Percentiles rank a stretch among this genome's conserved stretches.
phyloP scores from a whole-genome alignment of 169 alveolate genomes.

The Plasmodium cynomolgi region DNA sequence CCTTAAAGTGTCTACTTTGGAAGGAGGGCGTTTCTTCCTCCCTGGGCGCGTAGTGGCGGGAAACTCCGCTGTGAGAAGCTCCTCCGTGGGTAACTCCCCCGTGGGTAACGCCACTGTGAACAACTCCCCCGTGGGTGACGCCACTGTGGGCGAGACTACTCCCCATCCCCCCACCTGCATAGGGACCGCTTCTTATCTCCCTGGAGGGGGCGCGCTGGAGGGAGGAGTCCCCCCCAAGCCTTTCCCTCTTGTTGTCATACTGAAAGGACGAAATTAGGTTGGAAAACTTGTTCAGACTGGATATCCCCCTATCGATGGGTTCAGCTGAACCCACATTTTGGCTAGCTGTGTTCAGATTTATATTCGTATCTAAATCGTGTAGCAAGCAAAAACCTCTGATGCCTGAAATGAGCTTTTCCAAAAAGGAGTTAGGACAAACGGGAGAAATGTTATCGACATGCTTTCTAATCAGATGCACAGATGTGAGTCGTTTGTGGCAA shows the following conservation, averaged over 20 bases:
- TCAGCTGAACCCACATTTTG: neutral
- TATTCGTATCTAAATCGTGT: constrained; percentile 50
- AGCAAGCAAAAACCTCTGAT: constrained; percentile 65
- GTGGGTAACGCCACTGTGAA: neutral
- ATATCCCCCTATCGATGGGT: neutral
- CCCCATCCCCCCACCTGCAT: neutral
- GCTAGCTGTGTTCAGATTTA: neutral
- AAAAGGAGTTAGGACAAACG: constrained; percentile 47
- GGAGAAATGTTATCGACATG: constrained; percentile 70
- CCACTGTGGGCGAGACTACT: neutral
- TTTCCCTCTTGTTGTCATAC: neutral
- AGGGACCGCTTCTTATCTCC: neutral
- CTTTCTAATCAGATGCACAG: constrained; percentile 49
- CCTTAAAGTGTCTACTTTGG: neutral
- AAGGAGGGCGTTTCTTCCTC: neutral
- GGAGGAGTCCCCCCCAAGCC: neutral
- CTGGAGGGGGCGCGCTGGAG: neutral
- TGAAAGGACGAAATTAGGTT: constrained; percentile 27
- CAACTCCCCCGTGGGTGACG: neutral
- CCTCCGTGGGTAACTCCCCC: neutral
- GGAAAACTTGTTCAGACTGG: constrained; percentile 13
- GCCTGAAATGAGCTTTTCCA: constrained; percentile 62
- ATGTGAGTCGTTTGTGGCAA: constrained; percentile 50
- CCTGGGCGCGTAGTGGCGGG: neutral
- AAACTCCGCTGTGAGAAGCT: neutral